Percentiles rank a stretch among this genome's conserved stretches.
Conservation (phyloP, 2,329 filamentous ascomycete genomes). For the Fusarium keratoplasticum region DNA sequence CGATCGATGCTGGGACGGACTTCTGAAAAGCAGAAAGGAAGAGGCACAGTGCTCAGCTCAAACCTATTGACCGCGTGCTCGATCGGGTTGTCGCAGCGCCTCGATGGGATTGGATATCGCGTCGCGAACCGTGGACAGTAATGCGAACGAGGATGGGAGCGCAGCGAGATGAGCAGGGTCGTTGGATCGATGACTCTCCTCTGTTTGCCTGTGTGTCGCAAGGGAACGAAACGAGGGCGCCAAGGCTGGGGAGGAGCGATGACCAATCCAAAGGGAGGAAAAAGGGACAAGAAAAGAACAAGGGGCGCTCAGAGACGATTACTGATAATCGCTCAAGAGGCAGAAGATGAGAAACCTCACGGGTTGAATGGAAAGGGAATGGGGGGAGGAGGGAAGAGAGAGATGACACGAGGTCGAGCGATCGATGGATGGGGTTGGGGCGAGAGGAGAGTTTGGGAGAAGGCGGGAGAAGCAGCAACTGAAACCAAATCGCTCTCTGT, state of each 20-base stretch:
- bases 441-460: slow-evolving; percentile 41
- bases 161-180: slow-evolving; percentile 20
- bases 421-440: slow-evolving; percentile 9
- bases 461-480: slow-evolving; percentile 40
- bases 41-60: slow-evolving; percentile 53
- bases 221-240: slow-evolving; percentile 19
- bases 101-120: slow-evolving; percentile 22
- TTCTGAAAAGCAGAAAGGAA: slow-evolving; percentile 53
- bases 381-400: slow-evolving; percentile 24
- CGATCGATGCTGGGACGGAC: slow-evolving; percentile 52
- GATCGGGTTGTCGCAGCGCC: slow-evolving; percentile 38
- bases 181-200: slow-evolving; percentile 22
- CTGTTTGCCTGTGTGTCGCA: slow-evolving; percentile 36
- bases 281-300: slow-evolving; percentile 14
- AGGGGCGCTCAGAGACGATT: slow-evolving; percentile 29
- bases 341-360: slow-evolving; percentile 38
- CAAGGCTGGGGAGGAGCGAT: slow-evolving; percentile 17
- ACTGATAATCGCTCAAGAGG: slow-evolving; percentile 32
- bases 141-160: slow-evolving; percentile 15
- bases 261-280: slow-evolving; percentile 31
- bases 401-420: slow-evolving; percentile 40
- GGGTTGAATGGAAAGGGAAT: slow-evolving; percentile 31
- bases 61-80: slow-evolving; percentile 49
- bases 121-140: slow-evolving; percentile 33
- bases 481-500: slow-evolving; percentile 24